Evolutionary conservation across 164 flowering plant genomes (phyloP), one percentile per base, ranked within the genome.

Genomic region (Aristolochia californica): DNA sequence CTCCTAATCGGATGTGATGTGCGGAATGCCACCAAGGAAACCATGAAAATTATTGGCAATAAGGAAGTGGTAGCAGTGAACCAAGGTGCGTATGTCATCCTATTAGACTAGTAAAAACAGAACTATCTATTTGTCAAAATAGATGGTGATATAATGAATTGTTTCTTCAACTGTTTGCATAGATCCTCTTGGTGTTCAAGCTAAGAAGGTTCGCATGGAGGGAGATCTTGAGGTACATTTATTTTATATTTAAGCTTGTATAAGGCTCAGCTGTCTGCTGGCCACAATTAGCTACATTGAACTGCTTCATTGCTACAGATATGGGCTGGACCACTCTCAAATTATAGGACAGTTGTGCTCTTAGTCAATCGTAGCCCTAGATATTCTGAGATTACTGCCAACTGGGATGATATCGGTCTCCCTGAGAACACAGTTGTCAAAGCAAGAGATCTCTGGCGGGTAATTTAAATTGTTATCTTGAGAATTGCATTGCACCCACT

Each of bases 1-100:
- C 83, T 91, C 58, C 85, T 91, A 23, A 78, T 91, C 25, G 98
- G 96, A 20, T 87, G 91, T 69, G 98, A 91, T 65, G 76, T 87
- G 50, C 75, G 85, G 48, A 79, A 82, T 43, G 47, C 66, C 40
- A 72, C 84, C 15, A 78, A 74, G 57, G 91, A 88, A 21, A 87
- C 86, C 15, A 45, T 77, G 72, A 82, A 80, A 13, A 86, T 91
- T 52, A 40, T 91, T 27, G 48, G 69, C 24, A 88, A 91, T 59
- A 69, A 74, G 72, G 95, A 91, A 67, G 95, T 87, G 52, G 82
- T 91, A 51, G 85, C 78, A 10, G 73, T 91, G 23, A 86, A 84
- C 72, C 97, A 89, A 78, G 97, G 94, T 82, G 55, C 0, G 10
- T 9, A 11, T 47, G 40, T 1, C 10, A 0, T 34, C 40, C 11